These are phyloP conservation scores for Phaeotremella skinneri DNA, from an alignment of 768 basidiomycete species.

Conservation along the genomic window DNA sequence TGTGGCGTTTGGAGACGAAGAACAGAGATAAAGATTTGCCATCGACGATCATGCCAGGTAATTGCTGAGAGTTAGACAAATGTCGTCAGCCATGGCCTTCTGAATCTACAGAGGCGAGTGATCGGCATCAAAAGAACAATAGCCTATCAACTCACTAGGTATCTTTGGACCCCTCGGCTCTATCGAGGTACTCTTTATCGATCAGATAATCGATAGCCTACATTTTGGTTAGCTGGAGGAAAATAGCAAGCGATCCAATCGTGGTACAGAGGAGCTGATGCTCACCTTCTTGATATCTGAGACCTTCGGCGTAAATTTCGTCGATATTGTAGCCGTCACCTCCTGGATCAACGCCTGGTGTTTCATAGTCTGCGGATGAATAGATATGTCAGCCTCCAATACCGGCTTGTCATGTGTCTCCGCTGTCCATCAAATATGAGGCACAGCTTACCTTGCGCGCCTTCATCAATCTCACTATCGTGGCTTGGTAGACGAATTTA, in stretches of 20 bases:
- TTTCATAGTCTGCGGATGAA: slow-evolving; percentile 46
- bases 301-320: slow-evolving; percentile 70
- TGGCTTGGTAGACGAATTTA: slow-evolving; percentile 93
- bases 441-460: slow-evolving; percentile 48
- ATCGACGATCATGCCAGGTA: slow-evolving; percentile 26
- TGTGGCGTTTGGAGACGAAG: too few species aligned
- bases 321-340: slow-evolving; percentile 45
- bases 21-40: too few species aligned
- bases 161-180: slow-evolving; percentile 85
- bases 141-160: slow-evolving; percentile 57
- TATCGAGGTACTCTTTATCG: slow-evolving; percentile 97
- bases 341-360: slow-evolving; percentile 52
- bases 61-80: slow-evolving; percentile 20
- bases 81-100: neutral
- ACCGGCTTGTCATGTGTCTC: too few species aligned
- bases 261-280: neutral
- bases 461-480: slow-evolving; percentile 69
- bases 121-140: neutral
- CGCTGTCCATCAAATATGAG: too few species aligned
- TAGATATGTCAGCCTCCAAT: neutral
- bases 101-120: neutral
- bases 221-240: neutral
- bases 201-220: slow-evolving; percentile 79
- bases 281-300: slow-evolving; percentile 91
- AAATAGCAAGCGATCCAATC: neutral